phyloP scores from a whole-genome alignment of 345 rosid species.

The Pugionium cornutum region DNA sequence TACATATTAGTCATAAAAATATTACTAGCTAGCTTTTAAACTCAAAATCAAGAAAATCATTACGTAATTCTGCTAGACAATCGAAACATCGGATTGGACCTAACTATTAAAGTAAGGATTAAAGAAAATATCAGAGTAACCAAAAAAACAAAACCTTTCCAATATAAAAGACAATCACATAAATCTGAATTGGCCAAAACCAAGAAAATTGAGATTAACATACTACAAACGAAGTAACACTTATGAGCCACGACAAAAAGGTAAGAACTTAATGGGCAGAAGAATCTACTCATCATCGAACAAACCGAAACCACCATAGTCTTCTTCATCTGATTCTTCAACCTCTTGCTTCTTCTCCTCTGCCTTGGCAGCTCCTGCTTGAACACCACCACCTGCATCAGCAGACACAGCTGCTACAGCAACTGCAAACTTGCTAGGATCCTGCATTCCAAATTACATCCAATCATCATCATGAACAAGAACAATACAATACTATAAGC shows the following conservation, averaged over 20 bases:
- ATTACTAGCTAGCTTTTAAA: too few relatives aligned
- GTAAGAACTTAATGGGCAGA: not conserved
- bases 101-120: too few relatives aligned
- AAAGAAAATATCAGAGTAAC: not conserved
- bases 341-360: conserved; percentile 76
- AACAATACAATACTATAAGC: not conserved
- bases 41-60: too few relatives aligned
- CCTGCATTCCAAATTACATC: conserved; percentile 42
- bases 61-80: too few relatives aligned
- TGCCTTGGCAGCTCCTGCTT: conserved; percentile 50
- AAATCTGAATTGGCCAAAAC: not conserved
- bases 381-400: conserved; percentile 39
- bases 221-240: not conserved
- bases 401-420: conserved; percentile 47
- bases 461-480: not conserved
- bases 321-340: conserved; percentile 81
- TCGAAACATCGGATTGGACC: too few relatives aligned
- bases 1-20: too few relatives aligned
- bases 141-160: not conserved
- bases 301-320: conserved; percentile 63
- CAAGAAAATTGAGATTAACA: not conserved
- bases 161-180: too few relatives aligned
- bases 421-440: conserved; percentile 80
- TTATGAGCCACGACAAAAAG: not conserved
- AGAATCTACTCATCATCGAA: conserved; percentile 51